A percentile compares a stretch with the other conserved stretches of the same genome.
Evolutionary conservation across 176 grass and related monocot genomes (phyloP).

Genomic region (Musa acuminata): DNA sequence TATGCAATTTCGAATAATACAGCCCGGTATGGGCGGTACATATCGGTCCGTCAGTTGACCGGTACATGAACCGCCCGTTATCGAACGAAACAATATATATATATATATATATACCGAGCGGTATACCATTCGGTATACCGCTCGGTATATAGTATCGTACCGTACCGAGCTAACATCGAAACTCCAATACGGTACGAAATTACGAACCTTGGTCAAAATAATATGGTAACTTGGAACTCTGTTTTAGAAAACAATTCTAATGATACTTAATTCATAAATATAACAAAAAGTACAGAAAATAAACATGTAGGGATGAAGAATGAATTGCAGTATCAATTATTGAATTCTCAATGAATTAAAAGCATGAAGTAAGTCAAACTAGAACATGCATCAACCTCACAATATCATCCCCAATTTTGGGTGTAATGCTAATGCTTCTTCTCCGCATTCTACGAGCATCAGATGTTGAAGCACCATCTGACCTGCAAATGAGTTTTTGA

Average conservation of each 20-base stretch:
- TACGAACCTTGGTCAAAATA: neutral
- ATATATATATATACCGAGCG: too few species aligned
- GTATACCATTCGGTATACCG: too few species aligned
- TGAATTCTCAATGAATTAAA: too few species aligned
- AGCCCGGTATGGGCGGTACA: too few species aligned
- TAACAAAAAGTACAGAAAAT: neutral
- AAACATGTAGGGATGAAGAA: neutral
- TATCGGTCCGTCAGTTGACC: too few species aligned
- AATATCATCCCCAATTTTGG: slow-evolving; percentile 97
- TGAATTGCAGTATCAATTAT: neutral
- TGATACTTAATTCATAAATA: neutral
- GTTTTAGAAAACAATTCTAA: neutral
- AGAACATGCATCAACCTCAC: slow-evolving; percentile 59
- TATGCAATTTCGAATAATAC: too few species aligned
- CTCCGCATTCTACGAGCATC: slow-evolving; percentile 38
- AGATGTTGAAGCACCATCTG: slow-evolving; percentile 86
- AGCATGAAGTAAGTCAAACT: too few species aligned
- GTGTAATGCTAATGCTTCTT: slow-evolving; percentile 73
- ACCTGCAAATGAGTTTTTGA: slow-evolving; percentile 52
- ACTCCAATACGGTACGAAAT: too few species aligned
- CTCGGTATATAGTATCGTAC: too few species aligned
- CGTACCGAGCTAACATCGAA: too few species aligned
- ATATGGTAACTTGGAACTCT: neutral
- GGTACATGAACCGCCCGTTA: too few species aligned
- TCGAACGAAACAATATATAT: too few species aligned